Base-by-base conservation (phyloP, 1,284 basidiomycete genomes). In the Cutaneotrichosporon dermatis region DNA sequence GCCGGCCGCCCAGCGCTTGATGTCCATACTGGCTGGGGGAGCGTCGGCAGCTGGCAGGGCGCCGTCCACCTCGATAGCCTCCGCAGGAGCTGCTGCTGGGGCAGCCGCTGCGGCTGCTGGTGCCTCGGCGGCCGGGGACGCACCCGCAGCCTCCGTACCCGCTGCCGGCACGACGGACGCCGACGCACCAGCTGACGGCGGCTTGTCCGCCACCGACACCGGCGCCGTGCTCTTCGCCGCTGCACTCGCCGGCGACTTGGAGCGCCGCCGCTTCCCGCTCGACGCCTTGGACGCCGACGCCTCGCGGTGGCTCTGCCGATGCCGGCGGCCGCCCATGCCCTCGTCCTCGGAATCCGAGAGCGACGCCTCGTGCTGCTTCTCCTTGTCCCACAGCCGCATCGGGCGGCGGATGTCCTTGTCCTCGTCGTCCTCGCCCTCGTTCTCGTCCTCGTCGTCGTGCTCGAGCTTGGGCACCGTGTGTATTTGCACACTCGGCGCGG, bases 401-500 rank as follows among this genome's bases (percentile, higher is more conserved):
- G 88, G 87, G 67, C 88, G 83, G 55, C 92, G 84, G 11, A 83
- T 82, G 70, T 96, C 85, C 16, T 85, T 81, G 59, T 89, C 83
- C 60, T 88, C 85, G 63, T 88, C 80, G 65, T 94, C 91, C 69
- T 93, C 90, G 59, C 89, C 85, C 69, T 85, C 85, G 66, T 88
- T 86, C 33, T 83, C 83, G 70, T 95, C 90, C 53, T 92, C 89
- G 39, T 85, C 86, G 69, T 95, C 92, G 63, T 92, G 87, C 4
- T 89, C 86, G 61, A 88, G 78, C 54, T 84, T 81, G 4, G 92
- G 74, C n/a, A 76, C 64, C 9, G 60, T 67, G 13, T 25, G 82
- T 85, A 92, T 88, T 68, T 93, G 92, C 6, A 95, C 88, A 73
- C 92, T 88, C 1, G 93, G 94, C 11, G 92, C 92, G 1, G 89